These are phyloP conservation scores for Ganoderma meredithae DNA, from an alignment of 1,284 basidiomycete genomes.

Conservation along the genomic window DNA sequence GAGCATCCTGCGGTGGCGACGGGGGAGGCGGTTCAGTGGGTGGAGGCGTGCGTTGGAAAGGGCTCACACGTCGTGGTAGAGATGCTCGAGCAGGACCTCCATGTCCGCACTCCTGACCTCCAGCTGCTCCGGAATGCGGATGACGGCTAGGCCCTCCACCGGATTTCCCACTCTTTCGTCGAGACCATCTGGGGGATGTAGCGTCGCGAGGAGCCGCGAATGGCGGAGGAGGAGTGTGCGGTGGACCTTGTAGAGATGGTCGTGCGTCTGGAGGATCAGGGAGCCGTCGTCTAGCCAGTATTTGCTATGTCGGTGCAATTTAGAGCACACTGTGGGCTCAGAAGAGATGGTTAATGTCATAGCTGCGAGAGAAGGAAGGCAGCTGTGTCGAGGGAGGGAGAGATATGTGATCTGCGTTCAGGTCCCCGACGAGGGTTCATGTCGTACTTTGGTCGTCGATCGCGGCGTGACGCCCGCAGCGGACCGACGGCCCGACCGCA, in stretches of 20 bases:
- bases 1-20: conserved; percentile 51
- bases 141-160: conserved; percentile 33
- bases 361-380: background rate
- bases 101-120: conserved; percentile 55
- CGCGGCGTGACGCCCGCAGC: background rate
- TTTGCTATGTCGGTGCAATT: conserved; percentile 44
- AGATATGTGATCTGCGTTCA: too few relatives aligned
- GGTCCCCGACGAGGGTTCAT: too few relatives aligned
- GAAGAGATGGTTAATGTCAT: background rate
- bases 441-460: background rate
- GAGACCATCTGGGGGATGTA: conserved; percentile 14
- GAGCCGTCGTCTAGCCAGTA: conserved; percentile 74
- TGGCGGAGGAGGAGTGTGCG: conserved; percentile 57
- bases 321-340: background rate
- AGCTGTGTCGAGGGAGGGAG: background rate
- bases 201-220: conserved; percentile 50
- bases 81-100: conserved; percentile 59
- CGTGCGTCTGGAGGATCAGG: conserved; percentile 53
- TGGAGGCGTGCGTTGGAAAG: background rate
- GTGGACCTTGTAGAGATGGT: conserved; percentile 62
- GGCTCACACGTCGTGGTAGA: conserved; percentile 72
- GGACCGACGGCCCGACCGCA: background rate
- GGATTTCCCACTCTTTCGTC: background rate
- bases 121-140: conserved; percentile 45
- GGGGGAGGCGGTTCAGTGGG: conserved; percentile 3